Conservation (phyloP, 1,284 basidiomycete genomes). For the Cutaneotrichosporon sp. region DNA sequence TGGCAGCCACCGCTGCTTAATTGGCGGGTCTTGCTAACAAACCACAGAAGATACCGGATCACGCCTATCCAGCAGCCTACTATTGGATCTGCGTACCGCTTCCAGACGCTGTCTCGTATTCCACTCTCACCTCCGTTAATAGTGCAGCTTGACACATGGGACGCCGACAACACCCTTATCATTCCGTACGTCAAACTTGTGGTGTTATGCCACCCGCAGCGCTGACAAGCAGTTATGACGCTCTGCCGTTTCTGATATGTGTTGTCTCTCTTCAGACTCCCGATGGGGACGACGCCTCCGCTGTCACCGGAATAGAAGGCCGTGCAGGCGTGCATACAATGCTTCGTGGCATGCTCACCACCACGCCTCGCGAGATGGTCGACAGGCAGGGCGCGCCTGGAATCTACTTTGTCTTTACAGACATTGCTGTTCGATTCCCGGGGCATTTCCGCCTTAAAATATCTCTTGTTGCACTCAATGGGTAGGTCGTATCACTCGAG, state of each 20-base stretch:
- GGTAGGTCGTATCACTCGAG: neutral
- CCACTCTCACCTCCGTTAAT: conserved; percentile 77
- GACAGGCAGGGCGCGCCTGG: conserved; percentile 70
- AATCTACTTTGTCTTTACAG: conserved; percentile 81
- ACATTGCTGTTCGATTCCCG: conserved; percentile 71
- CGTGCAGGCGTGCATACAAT: conserved; percentile 41
- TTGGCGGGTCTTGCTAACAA: neutral
- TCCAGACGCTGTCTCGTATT: conserved; percentile 66
- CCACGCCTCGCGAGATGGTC: conserved; percentile 67
- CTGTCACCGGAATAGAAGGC: conserved; percentile 20
- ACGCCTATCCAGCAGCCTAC: conserved; percentile 66
- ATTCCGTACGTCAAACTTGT: conserved; percentile 50
- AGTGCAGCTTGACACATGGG: conserved; percentile 57
- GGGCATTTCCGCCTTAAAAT: conserved; percentile 66
- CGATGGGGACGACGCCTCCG: conserved; percentile 32
- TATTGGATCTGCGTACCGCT: conserved; percentile 66
- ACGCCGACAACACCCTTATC: conserved; percentile 37
- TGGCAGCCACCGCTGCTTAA: neutral
- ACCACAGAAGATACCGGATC: conserved; percentile 37
- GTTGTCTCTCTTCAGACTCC: conserved; percentile 59
- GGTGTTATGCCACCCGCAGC: neutral
- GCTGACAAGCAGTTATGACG: conserved; percentile 55
- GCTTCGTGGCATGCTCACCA: conserved; percentile 77
- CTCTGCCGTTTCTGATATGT: conserved; percentile 74
- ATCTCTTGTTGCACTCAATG: neutral